These are phyloP conservation scores for Pichia sp. DNA, from an alignment of 1,139 yeast genomes.

Conservation along the genomic window DNA sequence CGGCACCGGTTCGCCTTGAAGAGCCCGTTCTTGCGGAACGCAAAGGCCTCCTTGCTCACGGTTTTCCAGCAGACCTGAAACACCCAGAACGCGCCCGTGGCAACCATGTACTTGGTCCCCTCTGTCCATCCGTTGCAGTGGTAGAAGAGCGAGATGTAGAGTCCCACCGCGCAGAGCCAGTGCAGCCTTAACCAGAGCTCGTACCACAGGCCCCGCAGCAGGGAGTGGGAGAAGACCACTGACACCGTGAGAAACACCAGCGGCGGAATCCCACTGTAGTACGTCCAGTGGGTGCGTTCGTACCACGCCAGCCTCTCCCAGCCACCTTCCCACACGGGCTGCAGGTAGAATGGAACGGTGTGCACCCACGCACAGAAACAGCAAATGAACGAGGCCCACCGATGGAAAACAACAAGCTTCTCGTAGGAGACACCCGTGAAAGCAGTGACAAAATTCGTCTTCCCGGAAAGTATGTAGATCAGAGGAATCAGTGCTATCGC, in stretches of 20 bases:
- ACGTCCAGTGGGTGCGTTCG: slow-evolving; percentile 20
- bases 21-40: background rate
- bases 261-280: slow-evolving; percentile 39
- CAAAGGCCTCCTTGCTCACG: background rate
- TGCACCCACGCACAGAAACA: slow-evolving; percentile 49
- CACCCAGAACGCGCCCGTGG: slow-evolving; percentile 19
- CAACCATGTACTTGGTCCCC: slow-evolving; percentile 49
- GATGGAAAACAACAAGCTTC: slow-evolving; percentile 48
- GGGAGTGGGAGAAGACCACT: slow-evolving; percentile 44
- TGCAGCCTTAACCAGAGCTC: slow-evolving; percentile 53
- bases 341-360: slow-evolving; percentile 49
- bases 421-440: slow-evolving; percentile 54
- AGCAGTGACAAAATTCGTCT: slow-evolving; percentile 44
- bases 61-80: background rate
- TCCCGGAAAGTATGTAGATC: slow-evolving; percentile 47
- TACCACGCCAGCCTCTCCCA: slow-evolving; percentile 15
- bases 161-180: slow-evolving; percentile 55
- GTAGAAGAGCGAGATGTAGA: slow-evolving; percentile 48
- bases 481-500: slow-evolving; percentile 52
- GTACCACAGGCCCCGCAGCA: slow-evolving; percentile 42
- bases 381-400: slow-evolving; percentile 39
- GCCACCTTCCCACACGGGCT: slow-evolving; percentile 50
- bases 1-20: background rate
- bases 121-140: slow-evolving; percentile 40
- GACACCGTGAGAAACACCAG: slow-evolving; percentile 43